These are phyloP conservation scores for Aspergillus pseudoglaucus DNA, from an alignment of 2,329 filamentous ascomycete genomes.

Conservation along the genomic window DNA sequence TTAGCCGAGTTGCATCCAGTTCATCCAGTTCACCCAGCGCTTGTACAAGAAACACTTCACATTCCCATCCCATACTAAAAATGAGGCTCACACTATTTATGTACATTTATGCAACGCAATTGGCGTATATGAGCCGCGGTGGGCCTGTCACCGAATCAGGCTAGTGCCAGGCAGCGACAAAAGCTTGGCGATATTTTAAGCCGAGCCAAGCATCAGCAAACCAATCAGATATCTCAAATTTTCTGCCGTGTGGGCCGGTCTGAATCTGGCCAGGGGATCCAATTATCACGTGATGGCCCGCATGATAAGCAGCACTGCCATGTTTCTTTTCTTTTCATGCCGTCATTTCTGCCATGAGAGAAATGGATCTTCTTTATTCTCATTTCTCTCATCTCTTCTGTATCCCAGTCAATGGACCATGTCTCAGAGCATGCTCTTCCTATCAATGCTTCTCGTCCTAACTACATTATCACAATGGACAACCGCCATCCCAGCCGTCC, in stretches of 20 bases:
- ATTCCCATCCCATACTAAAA: too few relatives aligned
- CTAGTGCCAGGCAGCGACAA: not conserved
- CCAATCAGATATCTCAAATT: not conserved
- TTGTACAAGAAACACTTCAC: too few relatives aligned
- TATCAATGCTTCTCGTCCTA: not conserved
- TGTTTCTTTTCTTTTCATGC: not conserved
- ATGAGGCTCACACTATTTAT: too few relatives aligned
- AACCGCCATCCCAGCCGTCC: slow-evolving; percentile 1
- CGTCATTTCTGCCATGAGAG: not conserved
- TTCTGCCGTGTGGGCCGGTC: not conserved
- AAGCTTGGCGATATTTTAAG: not conserved
- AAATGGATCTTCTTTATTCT: not conserved
- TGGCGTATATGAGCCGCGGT: not conserved
- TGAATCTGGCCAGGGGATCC: not conserved
- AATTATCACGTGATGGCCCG: not conserved
- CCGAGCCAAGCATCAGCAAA: not conserved
- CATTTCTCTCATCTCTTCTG: not conserved
- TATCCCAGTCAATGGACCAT: not conserved
- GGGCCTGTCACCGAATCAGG: not conserved
- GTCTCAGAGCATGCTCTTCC: not conserved
- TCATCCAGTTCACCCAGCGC: too few relatives aligned
- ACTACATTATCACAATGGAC: not conserved
- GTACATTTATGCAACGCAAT: not conserved
- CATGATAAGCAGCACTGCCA: not conserved
- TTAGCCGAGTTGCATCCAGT: too few relatives aligned